Evolutionary conservation across 352 stramenopile species (phyloP), one percentile per base, ranked within the genome.

Genomic region (Globisporangium canariense): DNA sequence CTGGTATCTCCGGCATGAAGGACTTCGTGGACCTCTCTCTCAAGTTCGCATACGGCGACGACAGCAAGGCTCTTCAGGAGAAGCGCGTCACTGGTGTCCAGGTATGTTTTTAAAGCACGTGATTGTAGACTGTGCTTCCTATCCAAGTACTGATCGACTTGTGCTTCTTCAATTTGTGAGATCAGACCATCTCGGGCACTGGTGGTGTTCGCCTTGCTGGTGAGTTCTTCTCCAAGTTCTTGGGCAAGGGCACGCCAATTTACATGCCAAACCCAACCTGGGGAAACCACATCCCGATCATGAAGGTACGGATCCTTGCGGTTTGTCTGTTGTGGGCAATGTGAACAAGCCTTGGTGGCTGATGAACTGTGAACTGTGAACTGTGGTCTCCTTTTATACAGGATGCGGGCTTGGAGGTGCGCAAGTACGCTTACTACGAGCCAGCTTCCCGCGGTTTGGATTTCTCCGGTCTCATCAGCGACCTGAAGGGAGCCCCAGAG

Each of bases 251-350:
- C 58, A 94, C 87, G 25, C 81, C 86, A 5, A 98, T 99, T 69
- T 99, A 99, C 88, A 72, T 99, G 57, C 97, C 98, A 30, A 98
- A 99, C 85, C 97, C 98, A 58, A 99, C 97, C 56, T 99, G 98
- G 98, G 96, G 97, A 61, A 99, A 99, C 87, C 98, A 99, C 78
- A 96, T 98, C 66, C 78, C 88, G 38, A 98, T 99, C 73, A 93
- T 95, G 80, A 84, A 93, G 51, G 60, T 66, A 32, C 18, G 36
- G 9, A 18, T 14, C 52, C 30, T 25, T 30, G n/a, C 34, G 25
- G 28, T 49, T 49, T 2, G 1, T 34, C 47, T 36, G 32, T 32
- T 1, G 18, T 51, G 38, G 1, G 10, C 10, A 34, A 30, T 16
- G 30, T 25, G 22, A 50, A 13, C 5, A 25, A 41, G 13, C 6